Evolutionary conservation across 176 grass and related monocot genomes (phyloP).

Genomic region (Rhipidocladum racemiflorum): DNA sequence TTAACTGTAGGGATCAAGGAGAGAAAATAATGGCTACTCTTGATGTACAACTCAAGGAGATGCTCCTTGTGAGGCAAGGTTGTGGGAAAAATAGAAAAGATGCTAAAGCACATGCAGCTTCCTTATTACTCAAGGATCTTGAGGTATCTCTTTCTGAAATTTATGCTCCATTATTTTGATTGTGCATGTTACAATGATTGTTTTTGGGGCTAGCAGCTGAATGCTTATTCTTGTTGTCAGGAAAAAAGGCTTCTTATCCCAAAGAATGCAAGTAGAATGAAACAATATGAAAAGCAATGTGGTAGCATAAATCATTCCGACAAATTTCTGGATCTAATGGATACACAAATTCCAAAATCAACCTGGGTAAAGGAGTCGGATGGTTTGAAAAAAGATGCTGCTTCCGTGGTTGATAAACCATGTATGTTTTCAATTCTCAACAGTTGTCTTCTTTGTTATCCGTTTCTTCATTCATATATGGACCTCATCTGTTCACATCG

Average conservation of each 20-base stretch:
- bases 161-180: slow-evolving; percentile 26
- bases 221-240: slow-evolving; percentile 46
- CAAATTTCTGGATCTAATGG: slow-evolving; percentile 38
- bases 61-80: slow-evolving; percentile 55
- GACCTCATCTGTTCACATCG: slow-evolving; percentile 6
- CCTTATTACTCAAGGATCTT: slow-evolving; percentile 72
- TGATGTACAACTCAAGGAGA: slow-evolving; percentile 68
- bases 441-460: neutral
- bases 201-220: slow-evolving; percentile 23
- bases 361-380: slow-evolving; percentile 10
- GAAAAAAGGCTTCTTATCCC: slow-evolving; percentile 46
- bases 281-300: slow-evolving; percentile 34
- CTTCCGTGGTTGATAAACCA: slow-evolving; percentile 40
- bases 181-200: neutral
- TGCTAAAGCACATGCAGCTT: slow-evolving; percentile 83
- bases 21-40: slow-evolving; percentile 55
- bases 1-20: slow-evolving; percentile 51
- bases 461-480: neutral
- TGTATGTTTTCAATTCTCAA: slow-evolving; percentile 31
- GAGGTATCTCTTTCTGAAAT: slow-evolving; percentile 45
- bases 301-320: slow-evolving; percentile 9
- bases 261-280: slow-evolving; percentile 45
- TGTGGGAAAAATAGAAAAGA: slow-evolving; percentile 56
- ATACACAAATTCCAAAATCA: slow-evolving; percentile 32
- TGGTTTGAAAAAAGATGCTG: neutral